Evolutionary conservation across 2,329 filamentous ascomycete genomes (phyloP).

Genomic region (Lasiodiplodia sp.): DNA sequence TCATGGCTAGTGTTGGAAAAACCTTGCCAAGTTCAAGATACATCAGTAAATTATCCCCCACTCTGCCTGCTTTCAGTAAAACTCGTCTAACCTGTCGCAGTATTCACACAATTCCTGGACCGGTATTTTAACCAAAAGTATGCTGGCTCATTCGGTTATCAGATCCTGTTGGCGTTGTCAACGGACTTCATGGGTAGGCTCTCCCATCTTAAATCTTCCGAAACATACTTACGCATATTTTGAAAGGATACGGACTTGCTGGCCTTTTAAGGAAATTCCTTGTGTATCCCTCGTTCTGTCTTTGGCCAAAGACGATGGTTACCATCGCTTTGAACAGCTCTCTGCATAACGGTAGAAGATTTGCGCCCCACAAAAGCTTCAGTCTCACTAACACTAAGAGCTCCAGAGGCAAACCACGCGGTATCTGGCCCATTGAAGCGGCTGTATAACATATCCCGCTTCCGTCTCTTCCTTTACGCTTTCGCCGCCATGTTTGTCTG

Average conservation of each 20-base stretch:
- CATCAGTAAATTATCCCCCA: slow-evolving; percentile 38
- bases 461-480: slow-evolving; percentile 70
- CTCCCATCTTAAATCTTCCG: no score
- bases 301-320: slow-evolving; percentile 33
- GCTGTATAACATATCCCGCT: slow-evolving; percentile 69
- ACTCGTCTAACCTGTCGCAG: slow-evolving; percentile 25
- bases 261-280: slow-evolving; percentile 41
- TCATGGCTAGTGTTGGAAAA: slow-evolving; percentile 62
- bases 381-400: slow-evolving; percentile 66
- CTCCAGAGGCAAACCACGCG: slow-evolving; percentile 59
- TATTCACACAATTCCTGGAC: slow-evolving; percentile 59
- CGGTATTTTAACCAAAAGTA: slow-evolving; percentile 61
- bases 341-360: slow-evolving; percentile 70
- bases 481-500: slow-evolving; percentile 57
- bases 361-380: slow-evolving; percentile 68
- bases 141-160: slow-evolving; percentile 54
- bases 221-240: not conserved
- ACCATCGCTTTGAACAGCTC: slow-evolving; percentile 32
- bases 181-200: slow-evolving; percentile 65
- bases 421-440: slow-evolving; percentile 56
- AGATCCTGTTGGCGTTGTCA: slow-evolving; percentile 71
- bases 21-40: slow-evolving; percentile 58
- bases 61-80: not conserved
- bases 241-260: slow-evolving; percentile 34
- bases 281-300: slow-evolving; percentile 34